Evolutionary conservation across 192 early-diverging fungal genomes (phyloP).

Genomic region (Entomortierella beljakovae): DNA sequence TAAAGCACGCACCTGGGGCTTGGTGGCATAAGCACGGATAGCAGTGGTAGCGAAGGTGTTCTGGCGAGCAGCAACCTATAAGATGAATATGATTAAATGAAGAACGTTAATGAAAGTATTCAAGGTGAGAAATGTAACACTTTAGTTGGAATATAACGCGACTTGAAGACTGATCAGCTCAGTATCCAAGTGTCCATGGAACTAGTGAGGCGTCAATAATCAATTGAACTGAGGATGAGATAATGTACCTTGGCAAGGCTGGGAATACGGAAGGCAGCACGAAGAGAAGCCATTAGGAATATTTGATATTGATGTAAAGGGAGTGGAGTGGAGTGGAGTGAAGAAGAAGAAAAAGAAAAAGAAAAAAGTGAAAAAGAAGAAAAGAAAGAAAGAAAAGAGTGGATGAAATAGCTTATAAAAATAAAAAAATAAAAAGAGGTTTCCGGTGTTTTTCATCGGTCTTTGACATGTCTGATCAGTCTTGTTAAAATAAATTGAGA

Average conservation of each 20-base stretch:
- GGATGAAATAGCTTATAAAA: not conserved
- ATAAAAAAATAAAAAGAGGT: not conserved
- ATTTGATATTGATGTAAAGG: not conserved
- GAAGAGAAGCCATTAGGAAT: slow-evolving; percentile 52
- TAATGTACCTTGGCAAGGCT: slow-evolving; percentile 50
- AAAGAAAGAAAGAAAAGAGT: slow-evolving; percentile 5
- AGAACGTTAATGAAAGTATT: not conserved
- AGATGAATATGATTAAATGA: not conserved
- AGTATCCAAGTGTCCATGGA: too few species aligned
- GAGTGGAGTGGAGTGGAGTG: not conserved
- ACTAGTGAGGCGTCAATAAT: too few species aligned
- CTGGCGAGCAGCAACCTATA: slow-evolving; percentile 54
- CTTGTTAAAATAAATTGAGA: not conserved
- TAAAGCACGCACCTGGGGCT: slow-evolving; percentile 59
- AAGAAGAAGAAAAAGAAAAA: not conserved
- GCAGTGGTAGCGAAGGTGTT: slow-evolving; percentile 54
- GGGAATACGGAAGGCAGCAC: slow-evolving; percentile 54
- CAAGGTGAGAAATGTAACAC: too few species aligned
- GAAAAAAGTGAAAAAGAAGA: slow-evolving; percentile 9
- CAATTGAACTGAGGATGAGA: not conserved
- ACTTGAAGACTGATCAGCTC: too few species aligned
- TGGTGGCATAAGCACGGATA: slow-evolving; percentile 62
- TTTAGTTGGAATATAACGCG: not conserved
- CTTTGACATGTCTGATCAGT: slow-evolving; percentile 3
- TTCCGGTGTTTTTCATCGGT: slow-evolving; percentile 7